Base-by-base conservation (phyloP, 495 filamentous ascomycete species). In the Aspergillus incahuasiensis region DNA sequence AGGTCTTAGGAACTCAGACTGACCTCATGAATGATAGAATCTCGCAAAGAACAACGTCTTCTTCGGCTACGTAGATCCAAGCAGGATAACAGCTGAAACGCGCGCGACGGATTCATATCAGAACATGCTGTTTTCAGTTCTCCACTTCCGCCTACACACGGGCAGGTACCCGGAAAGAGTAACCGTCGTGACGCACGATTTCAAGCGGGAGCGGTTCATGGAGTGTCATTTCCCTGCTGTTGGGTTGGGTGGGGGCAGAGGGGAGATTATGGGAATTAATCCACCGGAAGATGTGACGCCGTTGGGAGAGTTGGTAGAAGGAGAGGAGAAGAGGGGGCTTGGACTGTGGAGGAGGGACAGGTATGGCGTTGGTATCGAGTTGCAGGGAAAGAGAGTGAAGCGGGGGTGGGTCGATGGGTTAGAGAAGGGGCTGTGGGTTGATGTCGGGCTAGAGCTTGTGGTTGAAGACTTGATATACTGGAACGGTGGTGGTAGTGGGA, bases 101-200 rank as follows among this genome's bases (percentile, higher is more conserved):
- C 74, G 79, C 48, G 88, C 90, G 0, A 79, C 87, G n/a, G 90
- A 95, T 60, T 91, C 86, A 4, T 90, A 88, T 62, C 81, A 86
- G 54, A 95, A 94, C 59, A 69, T 92, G 12, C 65, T 92, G 18
- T 89, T 91, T 59, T 86, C 86, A 3, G 60, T 91, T 8, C 56
- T 84, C 6, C 67, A 68, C 19, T 92, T 90, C 65, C 79, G 76
- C 61, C 30, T 56, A 18, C 61, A 72, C 20, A 73, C 70, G 1
- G 70, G 75, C 0, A 13, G 42, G 1, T 74, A 72, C 48, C 74
- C 71, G 9, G 39, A 43, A n/a, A 60, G 50, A 24, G 65, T 94
- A 2, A 90, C 83, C 12, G 76, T 95, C 13, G 77, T 95, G 43
- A 87, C 83, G 45, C 88, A 92, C 60, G 82, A 70, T 16, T 95